These are phyloP conservation scores for Fusarium redolens DNA, from an alignment of 2,329 filamentous ascomycete genomes.

Conservation along the genomic window DNA sequence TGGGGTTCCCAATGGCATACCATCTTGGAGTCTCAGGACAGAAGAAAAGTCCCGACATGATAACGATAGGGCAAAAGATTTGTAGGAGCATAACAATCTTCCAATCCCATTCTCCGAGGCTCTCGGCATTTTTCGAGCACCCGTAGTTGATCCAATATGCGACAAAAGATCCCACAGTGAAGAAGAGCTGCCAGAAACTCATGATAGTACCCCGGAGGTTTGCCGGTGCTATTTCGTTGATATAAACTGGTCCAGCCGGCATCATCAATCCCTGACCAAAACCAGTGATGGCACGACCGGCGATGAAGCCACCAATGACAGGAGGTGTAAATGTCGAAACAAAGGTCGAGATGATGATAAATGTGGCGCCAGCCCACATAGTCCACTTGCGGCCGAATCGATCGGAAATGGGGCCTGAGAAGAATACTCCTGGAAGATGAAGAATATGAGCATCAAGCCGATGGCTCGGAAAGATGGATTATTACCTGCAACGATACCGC, in stretches of 20 bases:
- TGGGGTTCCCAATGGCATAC: constrained; percentile 67
- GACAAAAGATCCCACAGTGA: constrained; percentile 67
- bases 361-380: background rate
- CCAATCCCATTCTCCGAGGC: constrained; percentile 77
- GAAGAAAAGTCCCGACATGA: constrained; percentile 71
- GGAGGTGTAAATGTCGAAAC: constrained; percentile 7
- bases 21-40: constrained; percentile 76
- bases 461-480: background rate
- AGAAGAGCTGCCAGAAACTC: constrained; percentile 74
- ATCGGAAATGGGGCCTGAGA: background rate
- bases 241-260: constrained; percentile 75
- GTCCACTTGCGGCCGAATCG: constrained; percentile 7
- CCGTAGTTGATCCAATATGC: constrained; percentile 68
- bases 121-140: constrained; percentile 63
- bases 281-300: constrained; percentile 74
- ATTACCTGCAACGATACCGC: background rate
- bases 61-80: constrained; percentile 70
- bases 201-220: constrained; percentile 73
- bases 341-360: background rate
- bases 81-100: constrained; percentile 78
- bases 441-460: background rate
- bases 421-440: background rate
- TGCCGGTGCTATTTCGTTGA: constrained; percentile 72
- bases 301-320: constrained; percentile 71
- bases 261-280: constrained; percentile 75